Evolutionary conservation across 225 moss, liverwort and hornwort genomes (phyloP).

Genomic region (Straminergon stramineum): DNA sequence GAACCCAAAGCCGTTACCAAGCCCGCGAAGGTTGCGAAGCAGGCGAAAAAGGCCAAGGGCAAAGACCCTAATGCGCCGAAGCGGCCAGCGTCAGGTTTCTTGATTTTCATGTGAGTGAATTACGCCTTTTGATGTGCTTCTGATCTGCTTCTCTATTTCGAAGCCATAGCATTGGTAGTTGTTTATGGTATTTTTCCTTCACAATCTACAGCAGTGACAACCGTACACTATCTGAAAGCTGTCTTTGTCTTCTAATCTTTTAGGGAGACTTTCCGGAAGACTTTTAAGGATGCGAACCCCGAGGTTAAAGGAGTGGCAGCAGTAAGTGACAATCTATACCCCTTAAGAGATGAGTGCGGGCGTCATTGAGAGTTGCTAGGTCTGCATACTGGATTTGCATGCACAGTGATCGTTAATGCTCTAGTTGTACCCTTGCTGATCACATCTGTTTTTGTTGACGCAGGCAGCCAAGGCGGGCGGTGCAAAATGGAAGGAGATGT

Average conservation of each 20-base stretch:
- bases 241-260: neutral
- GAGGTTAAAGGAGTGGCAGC: conserved; percentile 38
- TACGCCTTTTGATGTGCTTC: neutral
- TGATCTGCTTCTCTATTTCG: neutral
- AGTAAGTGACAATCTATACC: neutral
- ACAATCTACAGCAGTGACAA: neutral
- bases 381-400: neutral
- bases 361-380: neutral
- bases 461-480: conserved; percentile 34
- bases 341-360: neutral
- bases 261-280: conserved; percentile 50
- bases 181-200: too few relatives aligned
- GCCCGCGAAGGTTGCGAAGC: conserved; percentile 1
- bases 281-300: conserved; percentile 37
- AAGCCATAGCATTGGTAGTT: neutral
- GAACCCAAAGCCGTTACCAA: neutral
- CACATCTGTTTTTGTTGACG: neutral
- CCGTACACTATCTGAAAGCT: neutral
- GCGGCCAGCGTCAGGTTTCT: conserved; percentile 40
- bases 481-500: conserved; percentile 32
- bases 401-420: neutral
- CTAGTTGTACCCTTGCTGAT: neutral
- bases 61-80: conserved; percentile 57
- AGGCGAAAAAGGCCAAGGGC: conserved; percentile 21
- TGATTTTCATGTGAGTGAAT: conserved; percentile 37